Percentiles rank a stretch among this genome's conserved stretches.
Conservation (phyloP, 2,329 filamentous ascomycete genomes). For the Fusarium penzigii region DNA sequence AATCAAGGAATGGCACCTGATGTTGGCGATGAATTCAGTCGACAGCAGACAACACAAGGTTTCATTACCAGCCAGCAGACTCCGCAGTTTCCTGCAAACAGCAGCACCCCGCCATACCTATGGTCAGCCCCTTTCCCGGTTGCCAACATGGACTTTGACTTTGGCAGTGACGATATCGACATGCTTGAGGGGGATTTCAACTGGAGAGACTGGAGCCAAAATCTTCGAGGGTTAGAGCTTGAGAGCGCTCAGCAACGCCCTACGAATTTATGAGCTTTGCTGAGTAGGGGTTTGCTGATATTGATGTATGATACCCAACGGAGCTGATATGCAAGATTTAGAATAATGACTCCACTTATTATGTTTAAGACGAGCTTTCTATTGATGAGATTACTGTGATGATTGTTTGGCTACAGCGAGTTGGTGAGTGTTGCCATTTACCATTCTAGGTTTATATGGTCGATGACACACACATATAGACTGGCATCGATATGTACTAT, state of each 20-base stretch:
- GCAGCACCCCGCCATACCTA: constrained; percentile 42
- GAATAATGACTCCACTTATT: neutral
- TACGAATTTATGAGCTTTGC: constrained; percentile 23
- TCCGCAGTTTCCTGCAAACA: constrained; percentile 32
- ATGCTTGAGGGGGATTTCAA: constrained; percentile 47
- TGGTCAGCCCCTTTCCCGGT: constrained; percentile 41
- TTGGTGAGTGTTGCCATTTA: neutral
- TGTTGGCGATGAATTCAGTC: constrained; percentile 1
- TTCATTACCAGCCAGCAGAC: constrained; percentile 12
- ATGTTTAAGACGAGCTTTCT: neutral
- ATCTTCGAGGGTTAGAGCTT: constrained; percentile 41
- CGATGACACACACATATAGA: neutral
- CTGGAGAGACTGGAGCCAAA: constrained; percentile 52
- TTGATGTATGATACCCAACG: constrained; percentile 29
- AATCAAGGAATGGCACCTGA: constrained; percentile 1
- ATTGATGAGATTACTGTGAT: neutral
- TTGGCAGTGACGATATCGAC: constrained; percentile 36
- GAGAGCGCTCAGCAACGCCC: constrained; percentile 23
- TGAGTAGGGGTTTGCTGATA: constrained; percentile 3
- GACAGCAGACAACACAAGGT: constrained; percentile 9
- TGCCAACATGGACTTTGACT: constrained; percentile 31
- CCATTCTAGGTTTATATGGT: neutral
- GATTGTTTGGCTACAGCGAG: neutral
- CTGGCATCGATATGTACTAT: constrained; percentile 14
- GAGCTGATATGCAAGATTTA: constrained; percentile 1